Evolutionary conservation across 2,329 filamentous ascomycete genomes (phyloP).

Genomic region (Gyromitra esculenta): DNA sequence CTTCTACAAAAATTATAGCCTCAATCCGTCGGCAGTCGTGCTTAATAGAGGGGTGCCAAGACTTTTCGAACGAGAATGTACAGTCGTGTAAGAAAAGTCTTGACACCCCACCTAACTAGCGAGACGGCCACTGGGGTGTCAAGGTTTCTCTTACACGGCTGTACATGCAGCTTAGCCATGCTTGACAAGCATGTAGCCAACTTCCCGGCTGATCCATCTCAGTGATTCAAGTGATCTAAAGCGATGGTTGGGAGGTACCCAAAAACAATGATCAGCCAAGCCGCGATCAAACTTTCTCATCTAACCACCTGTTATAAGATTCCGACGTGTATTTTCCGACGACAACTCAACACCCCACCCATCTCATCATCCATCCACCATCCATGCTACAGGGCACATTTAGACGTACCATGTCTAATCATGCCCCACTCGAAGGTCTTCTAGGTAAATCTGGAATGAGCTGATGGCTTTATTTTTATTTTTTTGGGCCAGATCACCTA

Average conservation of each 20-base stretch:
- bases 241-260: too few species aligned
- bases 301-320: not conserved
- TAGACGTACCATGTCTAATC: slow-evolving; percentile 26
- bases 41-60: too few species aligned
- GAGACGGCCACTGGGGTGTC: too few species aligned
- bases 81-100: too few species aligned
- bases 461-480: too few species aligned
- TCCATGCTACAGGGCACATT: slow-evolving; percentile 11
- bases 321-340: slow-evolving; percentile 9
- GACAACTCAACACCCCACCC: slow-evolving; percentile 11
- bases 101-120: too few species aligned
- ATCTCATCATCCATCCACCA: not conserved
- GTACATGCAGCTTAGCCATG: too few species aligned
- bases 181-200: slow-evolving; percentile 22
- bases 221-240: not conserved
- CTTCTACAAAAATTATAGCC: too few species aligned
- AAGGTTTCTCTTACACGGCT: too few species aligned
- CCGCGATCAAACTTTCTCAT: slow-evolving; percentile 2
- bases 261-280: not conserved
- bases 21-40: too few species aligned
- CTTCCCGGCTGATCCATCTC: slow-evolving; percentile 1
- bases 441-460: slow-evolving; percentile 26
- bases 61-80: too few species aligned
- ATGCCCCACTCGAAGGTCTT: slow-evolving; percentile 33
- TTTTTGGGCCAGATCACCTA: too few species aligned